Evolutionary conservation across 257 asterid species (phyloP).

Genomic region (Przewalskia tangutica): DNA sequence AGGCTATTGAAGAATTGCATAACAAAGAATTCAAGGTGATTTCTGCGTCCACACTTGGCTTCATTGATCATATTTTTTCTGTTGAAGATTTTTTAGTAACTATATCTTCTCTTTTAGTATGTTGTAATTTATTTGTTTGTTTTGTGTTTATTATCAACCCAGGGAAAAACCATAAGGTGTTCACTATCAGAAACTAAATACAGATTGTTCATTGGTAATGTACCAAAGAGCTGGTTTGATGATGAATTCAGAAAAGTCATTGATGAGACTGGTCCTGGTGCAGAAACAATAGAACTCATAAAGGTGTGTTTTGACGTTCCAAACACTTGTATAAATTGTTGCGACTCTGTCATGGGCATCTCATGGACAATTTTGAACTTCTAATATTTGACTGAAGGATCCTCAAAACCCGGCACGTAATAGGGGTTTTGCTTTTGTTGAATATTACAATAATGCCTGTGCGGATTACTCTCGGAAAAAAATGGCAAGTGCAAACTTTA

Average conservation of each 20-base stretch:
- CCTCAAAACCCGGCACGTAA: constrained; percentile 76
- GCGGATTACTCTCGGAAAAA: constrained; percentile 84
- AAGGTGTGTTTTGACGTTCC: constrained; percentile 38
- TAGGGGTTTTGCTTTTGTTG: constrained; percentile 95
- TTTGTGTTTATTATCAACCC: constrained; percentile 24
- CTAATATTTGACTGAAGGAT: constrained; percentile 48
- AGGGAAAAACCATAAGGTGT: constrained; percentile 85
- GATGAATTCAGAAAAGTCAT: constrained; percentile 62
- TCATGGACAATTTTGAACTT: background rate
- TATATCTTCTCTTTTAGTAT: background rate
- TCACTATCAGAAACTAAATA: constrained; percentile 82
- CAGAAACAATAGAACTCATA: constrained; percentile 80
- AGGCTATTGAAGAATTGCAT: constrained; percentile 74
- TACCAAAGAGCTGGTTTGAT: constrained; percentile 80
- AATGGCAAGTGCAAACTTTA: constrained; percentile 57
- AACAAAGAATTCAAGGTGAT: constrained; percentile 81
- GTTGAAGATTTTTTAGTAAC: background rate
- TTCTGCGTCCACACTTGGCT: background rate
- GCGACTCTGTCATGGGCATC: background rate
- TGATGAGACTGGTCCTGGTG: constrained; percentile 83
- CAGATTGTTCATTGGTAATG: constrained; percentile 81
- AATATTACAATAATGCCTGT: constrained; percentile 90
- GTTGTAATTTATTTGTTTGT: background rate
- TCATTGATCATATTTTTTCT: background rate
- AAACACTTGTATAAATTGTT: constrained; percentile 2